Evolutionary conservation across 495 filamentous ascomycete species (phyloP).

Genomic region (Aspergillus ellipticus): DNA sequence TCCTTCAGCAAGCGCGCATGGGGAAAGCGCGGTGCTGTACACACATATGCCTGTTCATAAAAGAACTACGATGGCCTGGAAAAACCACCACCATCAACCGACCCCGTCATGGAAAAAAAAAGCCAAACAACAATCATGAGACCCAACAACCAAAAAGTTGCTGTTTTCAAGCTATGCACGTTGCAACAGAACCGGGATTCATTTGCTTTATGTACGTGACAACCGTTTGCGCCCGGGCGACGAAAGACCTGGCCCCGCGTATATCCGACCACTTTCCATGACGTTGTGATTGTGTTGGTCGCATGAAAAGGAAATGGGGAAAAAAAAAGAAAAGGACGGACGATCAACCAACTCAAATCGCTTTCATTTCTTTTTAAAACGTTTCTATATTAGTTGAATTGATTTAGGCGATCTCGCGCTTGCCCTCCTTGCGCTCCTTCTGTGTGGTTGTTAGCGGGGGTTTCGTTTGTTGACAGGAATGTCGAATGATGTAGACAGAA

Average conservation of each 20-base stretch:
- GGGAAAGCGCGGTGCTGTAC: constrained; percentile 85
- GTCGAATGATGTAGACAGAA: not conserved
- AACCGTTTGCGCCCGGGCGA: not conserved
- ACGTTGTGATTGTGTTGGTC: not conserved
- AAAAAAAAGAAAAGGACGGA: constrained; percentile 8
- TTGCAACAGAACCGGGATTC: not conserved
- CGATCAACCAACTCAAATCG: constrained; percentile 37
- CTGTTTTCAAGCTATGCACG: constrained; percentile 1
- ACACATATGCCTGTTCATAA: constrained; percentile 85
- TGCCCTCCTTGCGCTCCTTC: constrained; percentile 98
- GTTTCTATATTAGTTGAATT: constrained; percentile 22
- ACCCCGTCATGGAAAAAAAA: constrained; percentile 3
- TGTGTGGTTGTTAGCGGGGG: constrained; percentile 53
- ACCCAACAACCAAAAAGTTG: not conserved
- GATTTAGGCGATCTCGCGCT: constrained; percentile 82
- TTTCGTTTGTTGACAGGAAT: not conserved
- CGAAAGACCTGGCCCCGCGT: not conserved
- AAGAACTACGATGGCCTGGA: not conserved
- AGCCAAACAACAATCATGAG: not conserved
- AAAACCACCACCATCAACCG: not conserved
- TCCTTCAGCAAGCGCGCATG: constrained; percentile 95
- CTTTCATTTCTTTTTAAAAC: constrained; percentile 29
- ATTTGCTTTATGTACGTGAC: constrained; percentile 1
- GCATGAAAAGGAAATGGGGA: not conserved
- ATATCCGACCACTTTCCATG: constrained; percentile 3